Conservation (phyloP, 2,329 filamentous ascomycete species). For the Aureobasidium lini region DNA sequence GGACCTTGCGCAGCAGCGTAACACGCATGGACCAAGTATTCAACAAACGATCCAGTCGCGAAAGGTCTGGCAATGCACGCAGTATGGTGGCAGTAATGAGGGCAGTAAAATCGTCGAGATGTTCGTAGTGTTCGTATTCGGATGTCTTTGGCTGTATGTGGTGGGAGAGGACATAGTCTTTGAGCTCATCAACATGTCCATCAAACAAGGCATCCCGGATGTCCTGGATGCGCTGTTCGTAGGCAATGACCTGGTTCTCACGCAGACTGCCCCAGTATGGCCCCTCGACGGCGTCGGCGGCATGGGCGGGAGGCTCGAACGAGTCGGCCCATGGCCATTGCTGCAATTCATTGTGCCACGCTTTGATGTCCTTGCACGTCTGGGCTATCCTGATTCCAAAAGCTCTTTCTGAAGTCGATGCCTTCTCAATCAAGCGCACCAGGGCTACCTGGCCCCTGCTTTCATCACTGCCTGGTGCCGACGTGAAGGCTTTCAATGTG, state of each 20-base stretch:
- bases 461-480: slow-evolving; percentile 23
- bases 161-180: slow-evolving; percentile 75
- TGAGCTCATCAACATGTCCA: slow-evolving; percentile 77
- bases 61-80: slow-evolving; percentile 76
- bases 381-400: slow-evolving; percentile 64
- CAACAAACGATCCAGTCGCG: slow-evolving; percentile 64
- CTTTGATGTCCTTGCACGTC: slow-evolving; percentile 62
- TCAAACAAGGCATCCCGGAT: slow-evolving; percentile 63
- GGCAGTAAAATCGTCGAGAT: slow-evolving; percentile 80
- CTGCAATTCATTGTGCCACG: slow-evolving; percentile 67
- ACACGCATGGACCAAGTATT: slow-evolving; percentile 72
- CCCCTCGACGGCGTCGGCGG: slow-evolving; percentile 25
- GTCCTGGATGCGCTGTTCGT: slow-evolving; percentile 66
- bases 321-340: slow-evolving; percentile 52
- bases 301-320: slow-evolving; percentile 33
- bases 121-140: slow-evolving; percentile 30
- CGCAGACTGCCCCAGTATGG: slow-evolving; percentile 66
- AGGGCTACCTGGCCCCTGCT: slow-evolving; percentile 31
- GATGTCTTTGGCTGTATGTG: slow-evolving; percentile 48
- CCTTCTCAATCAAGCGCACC: slow-evolving; percentile 51
- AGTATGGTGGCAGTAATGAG: slow-evolving; percentile 85
- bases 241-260: slow-evolving; percentile 54
- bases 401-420: slow-evolving; percentile 59
- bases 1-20: slow-evolving; percentile 64
- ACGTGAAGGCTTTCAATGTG: slow-evolving; percentile 54